Evolutionary conservation across 106 monocot genomes (phyloP).

Genomic region (Acanthochlamys bracteata): DNA sequence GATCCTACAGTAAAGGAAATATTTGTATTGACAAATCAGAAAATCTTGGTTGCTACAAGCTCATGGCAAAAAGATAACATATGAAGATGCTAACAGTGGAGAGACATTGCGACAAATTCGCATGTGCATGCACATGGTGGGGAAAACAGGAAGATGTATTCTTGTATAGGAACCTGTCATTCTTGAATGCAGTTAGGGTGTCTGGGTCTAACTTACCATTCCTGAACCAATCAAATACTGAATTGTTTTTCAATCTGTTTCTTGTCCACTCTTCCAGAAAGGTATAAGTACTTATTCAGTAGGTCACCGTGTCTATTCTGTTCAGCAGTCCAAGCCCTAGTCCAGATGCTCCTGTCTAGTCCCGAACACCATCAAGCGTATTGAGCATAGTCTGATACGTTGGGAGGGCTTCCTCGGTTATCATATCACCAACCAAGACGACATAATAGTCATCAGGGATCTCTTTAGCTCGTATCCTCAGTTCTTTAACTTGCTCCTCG

Average conservation of each 20-base stretch:
- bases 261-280: slow-evolving; percentile 15
- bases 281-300: slow-evolving; percentile 11
- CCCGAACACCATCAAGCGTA: slow-evolving; percentile 11
- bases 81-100: too few species aligned
- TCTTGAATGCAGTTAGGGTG: not conserved
- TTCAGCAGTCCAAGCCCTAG: slow-evolving; percentile 16
- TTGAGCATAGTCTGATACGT: slow-evolving; percentile 15
- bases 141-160: too few species aligned
- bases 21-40: too few species aligned
- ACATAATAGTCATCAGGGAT: slow-evolving; percentile 18
- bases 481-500: slow-evolving; percentile 11
- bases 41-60: too few species aligned
- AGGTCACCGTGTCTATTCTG: slow-evolving; percentile 13
- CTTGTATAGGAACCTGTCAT: too few species aligned
- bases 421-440: slow-evolving; percentile 10
- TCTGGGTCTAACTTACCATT: slow-evolving; percentile 3
- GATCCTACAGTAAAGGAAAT: slow-evolving; percentile 1
- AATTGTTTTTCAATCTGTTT: slow-evolving; percentile 11
- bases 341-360: slow-evolving; percentile 15
- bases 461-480: slow-evolving; percentile 10
- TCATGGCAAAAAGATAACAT: too few species aligned
- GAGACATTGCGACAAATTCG: too few species aligned
- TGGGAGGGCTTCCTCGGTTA: slow-evolving; percentile 11
- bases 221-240: slow-evolving; percentile 10
- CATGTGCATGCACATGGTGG: too few species aligned